Conservation (phyloP, 192 early-diverging fungal genomes). For the Linnemannia zychae region DNA sequence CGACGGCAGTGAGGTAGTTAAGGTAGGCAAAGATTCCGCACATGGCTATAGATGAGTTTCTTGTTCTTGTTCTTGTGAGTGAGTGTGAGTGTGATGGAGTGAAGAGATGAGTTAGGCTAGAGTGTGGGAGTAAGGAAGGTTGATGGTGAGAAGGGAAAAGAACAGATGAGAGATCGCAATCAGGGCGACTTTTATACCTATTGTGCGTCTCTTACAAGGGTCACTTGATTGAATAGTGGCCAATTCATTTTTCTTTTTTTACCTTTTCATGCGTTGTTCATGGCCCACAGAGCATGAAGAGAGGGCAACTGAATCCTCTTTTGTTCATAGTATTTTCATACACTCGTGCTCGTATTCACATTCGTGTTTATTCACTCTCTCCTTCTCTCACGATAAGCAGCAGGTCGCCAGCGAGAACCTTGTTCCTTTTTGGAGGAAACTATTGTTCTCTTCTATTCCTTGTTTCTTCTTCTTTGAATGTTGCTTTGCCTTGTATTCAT, state of each 20-base stretch:
- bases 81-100: background rate
- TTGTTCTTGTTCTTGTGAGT: constrained; percentile 19
- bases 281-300: background rate
- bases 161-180: constrained; percentile 42
- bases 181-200: constrained; percentile 38
- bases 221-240: background rate
- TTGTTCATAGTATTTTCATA: background rate
- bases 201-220: background rate
- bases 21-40: constrained; percentile 88
- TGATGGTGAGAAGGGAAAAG: constrained; percentile 40
- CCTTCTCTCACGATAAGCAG: constrained; percentile 20
- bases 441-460: background rate
- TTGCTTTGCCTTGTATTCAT: background rate
- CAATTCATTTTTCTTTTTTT: background rate
- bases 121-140: constrained; percentile 18
- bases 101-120: constrained; percentile 1
- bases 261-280: background rate
- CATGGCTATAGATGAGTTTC: constrained; percentile 58
- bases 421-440: constrained; percentile 20
- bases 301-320: background rate
- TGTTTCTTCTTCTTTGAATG: background rate
- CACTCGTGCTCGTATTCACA: background rate
- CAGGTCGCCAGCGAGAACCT: constrained; percentile 18
- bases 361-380: background rate
- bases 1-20: constrained; percentile 91